These are phyloP conservation scores for Aegilops umbellulata DNA, from an alignment of 176 grass and related monocot genomes.

Conservation along the genomic window DNA sequence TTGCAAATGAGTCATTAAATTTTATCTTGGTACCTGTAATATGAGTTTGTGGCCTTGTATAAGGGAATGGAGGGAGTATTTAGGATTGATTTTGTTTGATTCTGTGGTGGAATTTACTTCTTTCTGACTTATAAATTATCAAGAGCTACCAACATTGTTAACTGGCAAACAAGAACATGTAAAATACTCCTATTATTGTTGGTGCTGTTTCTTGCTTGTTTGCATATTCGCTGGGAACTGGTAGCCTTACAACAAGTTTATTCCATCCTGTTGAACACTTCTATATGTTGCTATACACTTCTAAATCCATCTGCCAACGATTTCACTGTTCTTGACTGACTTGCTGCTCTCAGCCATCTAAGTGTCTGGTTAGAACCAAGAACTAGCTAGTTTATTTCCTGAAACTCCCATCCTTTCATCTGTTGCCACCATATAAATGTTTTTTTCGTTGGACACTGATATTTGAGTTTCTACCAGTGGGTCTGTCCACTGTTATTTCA, in stretches of 20 bases:
- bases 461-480: not conserved
- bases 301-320: not conserved
- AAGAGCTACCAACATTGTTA: not conserved
- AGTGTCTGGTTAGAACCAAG: not conserved
- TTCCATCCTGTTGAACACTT: conserved; percentile 2
- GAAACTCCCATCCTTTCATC: conserved; percentile 14
- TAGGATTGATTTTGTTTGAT: not conserved
- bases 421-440: not conserved
- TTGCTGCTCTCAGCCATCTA: not conserved
- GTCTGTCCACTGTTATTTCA: not conserved
- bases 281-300: not conserved
- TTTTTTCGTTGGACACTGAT: not conserved
- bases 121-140: not conserved
- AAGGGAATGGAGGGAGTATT: too few relatives aligned
- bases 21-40: too few relatives aligned
- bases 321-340: not conserved
- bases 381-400: not conserved
- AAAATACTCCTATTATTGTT: not conserved
- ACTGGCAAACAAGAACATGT: not conserved
- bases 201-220: not conserved
- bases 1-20: too few relatives aligned
- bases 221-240: not conserved
- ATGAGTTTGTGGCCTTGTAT: too few relatives aligned
- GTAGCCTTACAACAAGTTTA: not conserved
- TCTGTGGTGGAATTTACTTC: not conserved